Evolutionary conservation across 2,329 filamentous ascomycete species (phyloP), one percentile per base, ranked within the genome.

Genomic region (Arthroderma sp.): DNA sequence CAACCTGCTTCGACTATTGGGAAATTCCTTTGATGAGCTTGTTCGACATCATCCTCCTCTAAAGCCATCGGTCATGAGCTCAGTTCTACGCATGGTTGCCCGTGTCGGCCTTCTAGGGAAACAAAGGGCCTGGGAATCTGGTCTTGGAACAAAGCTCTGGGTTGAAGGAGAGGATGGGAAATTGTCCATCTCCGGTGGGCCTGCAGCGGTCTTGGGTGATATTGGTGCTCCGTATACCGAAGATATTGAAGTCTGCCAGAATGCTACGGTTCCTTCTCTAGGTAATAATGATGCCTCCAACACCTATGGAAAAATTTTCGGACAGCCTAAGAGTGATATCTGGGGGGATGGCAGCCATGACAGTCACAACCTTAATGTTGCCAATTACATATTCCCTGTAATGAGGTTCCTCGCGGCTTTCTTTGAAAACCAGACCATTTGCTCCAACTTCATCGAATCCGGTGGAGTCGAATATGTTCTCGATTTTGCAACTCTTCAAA

Each of bases 1-100:
- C 4, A 78, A 81, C 32, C 71, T 93, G 47, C 75, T 88, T 6
- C 75, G 75, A 29, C 77, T 78, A 34, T 74, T 98, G 41, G 91
- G 91, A 7, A 77, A 76, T 28, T 83, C 81, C 36, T 95, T 98
- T 57, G 91, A 99, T 61, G 91, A 99, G 63, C 74, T 99, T 47
- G 83, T 89, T 43, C 80, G 91, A 36, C 91, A 99, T 59, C 91
- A 99, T 56, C 91, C 93, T 0, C 74, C 78, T 22, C 68, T 99
- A 38, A 85, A 88, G 52, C 74, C 75, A 6, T 75, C 81, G 3
- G 91, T 98, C 47, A 78, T 89, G 50, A 81, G 83, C 50, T 82
- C 85, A n/a, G 79, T 94, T 10, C 75, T 93, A 47, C 80, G 87
- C 50, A 94, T 96, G 85, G 78, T 94, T 48, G 81, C 81, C 31